A percentile compares a stretch with the other conserved stretches of the same genome.
Evolutionary conservation across 768 basidiomycete species (phyloP).

Genomic region (Trametes gibbosa): DNA sequence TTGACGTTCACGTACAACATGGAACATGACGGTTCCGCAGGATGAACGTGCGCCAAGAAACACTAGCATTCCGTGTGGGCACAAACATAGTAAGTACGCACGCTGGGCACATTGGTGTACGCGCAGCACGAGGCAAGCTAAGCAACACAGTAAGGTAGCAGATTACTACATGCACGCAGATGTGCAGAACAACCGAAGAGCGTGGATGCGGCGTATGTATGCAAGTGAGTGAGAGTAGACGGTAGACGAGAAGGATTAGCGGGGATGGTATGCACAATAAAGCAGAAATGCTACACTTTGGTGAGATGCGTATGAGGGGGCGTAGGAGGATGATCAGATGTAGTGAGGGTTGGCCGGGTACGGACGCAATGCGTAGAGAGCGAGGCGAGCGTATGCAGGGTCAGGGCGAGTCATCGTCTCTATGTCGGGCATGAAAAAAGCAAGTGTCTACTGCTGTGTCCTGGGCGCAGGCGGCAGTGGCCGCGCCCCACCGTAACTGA

Average conservation of each 20-base stretch:
- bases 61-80: too few species aligned
- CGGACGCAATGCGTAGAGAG: too few species aligned
- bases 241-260: background rate
- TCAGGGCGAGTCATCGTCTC: too few species aligned
- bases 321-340: background rate
- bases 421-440: background rate
- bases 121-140: background rate
- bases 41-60: too few species aligned
- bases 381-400: too few species aligned
- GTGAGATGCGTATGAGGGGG: background rate
- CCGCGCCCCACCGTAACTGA: background rate
- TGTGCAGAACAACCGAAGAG: background rate
- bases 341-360: background rate
- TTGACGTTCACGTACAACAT: too few species aligned
- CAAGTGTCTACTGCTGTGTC: slow-evolving; percentile 4
- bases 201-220: too few species aligned
- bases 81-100: background rate
- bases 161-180: background rate
- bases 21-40: too few species aligned
- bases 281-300: background rate
- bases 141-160: background rate
- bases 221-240: background rate
- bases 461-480: background rate
- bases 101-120: background rate
- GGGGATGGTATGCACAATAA: background rate